Conservation (phyloP, 1,139 yeast genomes). For the Zygosaccharomyces sapae region DNA sequence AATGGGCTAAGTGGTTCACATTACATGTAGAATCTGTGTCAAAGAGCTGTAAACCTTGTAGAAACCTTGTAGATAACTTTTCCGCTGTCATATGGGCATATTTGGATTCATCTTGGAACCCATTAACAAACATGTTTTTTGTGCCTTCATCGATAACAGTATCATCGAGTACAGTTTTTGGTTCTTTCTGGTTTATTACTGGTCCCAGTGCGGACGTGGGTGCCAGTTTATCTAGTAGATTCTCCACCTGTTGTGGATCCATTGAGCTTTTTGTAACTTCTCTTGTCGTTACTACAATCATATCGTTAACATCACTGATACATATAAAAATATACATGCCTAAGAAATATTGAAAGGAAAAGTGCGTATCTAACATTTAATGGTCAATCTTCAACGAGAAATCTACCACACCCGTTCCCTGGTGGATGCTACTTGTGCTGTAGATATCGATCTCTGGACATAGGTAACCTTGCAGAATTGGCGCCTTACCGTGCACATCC, state of each 20-base stretch:
- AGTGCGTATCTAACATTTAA: no score
- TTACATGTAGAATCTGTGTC: slow-evolving; percentile 43
- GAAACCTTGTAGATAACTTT: slow-evolving; percentile 18
- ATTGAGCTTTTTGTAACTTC: slow-evolving; percentile 1
- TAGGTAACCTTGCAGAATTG: slow-evolving; percentile 45
- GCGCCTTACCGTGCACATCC: background rate
- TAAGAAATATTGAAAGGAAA: background rate
- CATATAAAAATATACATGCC: background rate
- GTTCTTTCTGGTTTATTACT: slow-evolving; percentile 7
- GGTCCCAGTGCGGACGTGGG: slow-evolving; percentile 17
- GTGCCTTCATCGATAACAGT: slow-evolving; percentile 13
- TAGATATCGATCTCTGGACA: slow-evolving; percentile 83
- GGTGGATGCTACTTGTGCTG: slow-evolving; percentile 88
- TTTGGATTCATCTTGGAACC: slow-evolving; percentile 16
- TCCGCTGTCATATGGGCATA: slow-evolving; percentile 17
- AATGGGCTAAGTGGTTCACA: slow-evolving; percentile 74
- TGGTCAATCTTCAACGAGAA: slow-evolving; percentile 80
- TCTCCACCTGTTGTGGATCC: slow-evolving; percentile 9
- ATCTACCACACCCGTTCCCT: slow-evolving; percentile 77
- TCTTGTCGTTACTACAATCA: background rate
- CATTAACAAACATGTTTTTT: slow-evolving; percentile 20
- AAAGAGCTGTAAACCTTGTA: slow-evolving; percentile 23
- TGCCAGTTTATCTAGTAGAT: slow-evolving; percentile 16
- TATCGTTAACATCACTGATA: background rate
- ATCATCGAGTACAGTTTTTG: slow-evolving; percentile 20